phyloP scores from a whole-genome alignment of 1,284 basidiomycete species.

The Fomitopsis palustris region DNA sequence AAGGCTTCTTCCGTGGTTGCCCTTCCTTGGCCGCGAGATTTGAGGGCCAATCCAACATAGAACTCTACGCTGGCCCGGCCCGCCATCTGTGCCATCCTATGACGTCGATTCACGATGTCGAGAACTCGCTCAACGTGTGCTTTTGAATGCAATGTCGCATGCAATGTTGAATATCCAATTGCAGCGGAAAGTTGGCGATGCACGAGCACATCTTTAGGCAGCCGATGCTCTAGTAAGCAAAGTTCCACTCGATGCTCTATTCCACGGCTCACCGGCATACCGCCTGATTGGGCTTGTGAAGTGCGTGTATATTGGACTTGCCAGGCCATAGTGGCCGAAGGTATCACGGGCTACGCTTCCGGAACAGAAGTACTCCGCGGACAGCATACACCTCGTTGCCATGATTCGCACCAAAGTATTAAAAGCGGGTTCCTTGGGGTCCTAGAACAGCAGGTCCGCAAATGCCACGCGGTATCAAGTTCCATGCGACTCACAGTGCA shows the following conservation, averaged over 20 bases:
- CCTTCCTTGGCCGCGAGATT: constrained; percentile 56
- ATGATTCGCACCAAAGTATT: constrained; percentile 98
- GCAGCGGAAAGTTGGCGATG: constrained; percentile 94
- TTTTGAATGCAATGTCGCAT: constrained; percentile 87
- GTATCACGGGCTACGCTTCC: constrained; percentile 91
- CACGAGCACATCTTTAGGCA: constrained; percentile 76
- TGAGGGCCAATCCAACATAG: constrained; percentile 92
- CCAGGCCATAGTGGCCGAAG: constrained; percentile 96
- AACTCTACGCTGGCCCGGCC: constrained; percentile 95
- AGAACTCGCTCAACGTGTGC: constrained; percentile 86
- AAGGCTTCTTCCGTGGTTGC: constrained; percentile 85
- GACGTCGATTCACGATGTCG: constrained; percentile 87
- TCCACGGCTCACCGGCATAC: constrained; percentile 72
- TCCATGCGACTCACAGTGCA: constrained; percentile 33
- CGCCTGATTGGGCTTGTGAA: constrained; percentile 95
- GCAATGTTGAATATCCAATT: constrained; percentile 82
- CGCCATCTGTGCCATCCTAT: constrained; percentile 97
- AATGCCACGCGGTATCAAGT: constrained; percentile 3
- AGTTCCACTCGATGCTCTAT: constrained; percentile 26
- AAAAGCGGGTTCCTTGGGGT: constrained; percentile 81
- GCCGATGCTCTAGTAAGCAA: constrained; percentile 14
- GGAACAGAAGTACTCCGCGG: constrained; percentile 97
- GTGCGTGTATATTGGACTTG: constrained; percentile 96
- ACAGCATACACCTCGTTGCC: constrained; percentile 98
- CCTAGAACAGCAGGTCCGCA: constrained; percentile 39